These are phyloP conservation scores for Lizanozyma gosingica DNA, from an alignment of 1,139 yeast species.

Conservation along the genomic window DNA sequence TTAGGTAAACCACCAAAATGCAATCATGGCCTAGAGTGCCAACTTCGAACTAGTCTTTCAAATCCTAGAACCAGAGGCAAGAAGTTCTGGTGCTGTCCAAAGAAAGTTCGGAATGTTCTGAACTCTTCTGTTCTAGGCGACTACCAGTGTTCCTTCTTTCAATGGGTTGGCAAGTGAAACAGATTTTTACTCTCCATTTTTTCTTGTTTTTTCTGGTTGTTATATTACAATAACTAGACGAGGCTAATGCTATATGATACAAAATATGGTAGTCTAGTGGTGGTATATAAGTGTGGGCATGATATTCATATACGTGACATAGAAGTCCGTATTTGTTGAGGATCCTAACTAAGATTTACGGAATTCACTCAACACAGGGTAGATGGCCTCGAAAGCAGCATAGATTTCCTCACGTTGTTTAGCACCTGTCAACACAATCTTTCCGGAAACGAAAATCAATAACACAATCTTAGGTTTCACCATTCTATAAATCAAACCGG, in stretches of 20 bases:
- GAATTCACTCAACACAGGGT: constrained; percentile 97
- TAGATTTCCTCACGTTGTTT: constrained; percentile 98
- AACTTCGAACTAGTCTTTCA: constrained; percentile 35
- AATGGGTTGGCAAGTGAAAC: neutral
- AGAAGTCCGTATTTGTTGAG: no score
- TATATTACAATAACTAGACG: no score
- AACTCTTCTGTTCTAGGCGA: neutral
- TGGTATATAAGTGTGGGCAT: neutral
- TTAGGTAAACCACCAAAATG: constrained; percentile 41
- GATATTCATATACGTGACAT: neutral
- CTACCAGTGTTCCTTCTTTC: neutral
- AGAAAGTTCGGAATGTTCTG: constrained; percentile 8
- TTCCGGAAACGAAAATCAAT: constrained; percentile 93
- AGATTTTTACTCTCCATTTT: neutral
- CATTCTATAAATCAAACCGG: constrained; percentile 98
- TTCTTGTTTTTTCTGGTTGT: no score
- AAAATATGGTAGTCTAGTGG: neutral
- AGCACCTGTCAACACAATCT: constrained; percentile 97
- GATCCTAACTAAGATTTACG: constrained; percentile 52
- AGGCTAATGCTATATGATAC: neutral
- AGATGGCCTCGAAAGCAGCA: constrained; percentile 95
- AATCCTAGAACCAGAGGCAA: constrained; percentile 38
- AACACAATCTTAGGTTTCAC: constrained; percentile 96
- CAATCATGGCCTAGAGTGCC: constrained; percentile 40
- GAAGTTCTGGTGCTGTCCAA: constrained; percentile 53